Evolutionary conservation across 2,329 filamentous ascomycete species (phyloP), one percentile per base, ranked within the genome.

Genomic region (Botrytis pseudocinerea): DNA sequence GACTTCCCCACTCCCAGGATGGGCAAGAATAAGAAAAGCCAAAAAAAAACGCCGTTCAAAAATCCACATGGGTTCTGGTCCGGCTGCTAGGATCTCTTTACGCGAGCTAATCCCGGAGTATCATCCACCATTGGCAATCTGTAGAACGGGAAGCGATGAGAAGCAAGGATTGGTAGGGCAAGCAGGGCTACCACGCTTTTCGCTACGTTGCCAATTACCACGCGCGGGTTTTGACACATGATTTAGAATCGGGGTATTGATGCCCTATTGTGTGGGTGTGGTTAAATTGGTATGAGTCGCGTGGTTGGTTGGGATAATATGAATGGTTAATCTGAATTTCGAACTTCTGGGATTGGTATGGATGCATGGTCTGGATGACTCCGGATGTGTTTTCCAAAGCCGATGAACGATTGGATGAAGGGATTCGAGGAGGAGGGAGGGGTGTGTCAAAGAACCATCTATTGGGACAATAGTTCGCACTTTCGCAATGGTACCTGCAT

Each of bases 401-500:
- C 42, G 35, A 64, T 48, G n/a, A 35, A 35, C 46, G 42, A 46
- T 35, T 65, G 62, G 40, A 64, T 64, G 40, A 12, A 32, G 32
- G 62, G 25, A 4, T 65, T n/a, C 10, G 42, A 48, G 20, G 28
- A 65, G 20, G 20, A 9, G 10, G 12, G 22, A 9, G 10, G 10
- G 42, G 9, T 20, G n/a, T 28, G 25, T 16, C 48, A 25, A 8
- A 28, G 12, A 35, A 46, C 18, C 16, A n/a, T 48, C 18, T 25
- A 35, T 48, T 48, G 62, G 28, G 62, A 25, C 32, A 3, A 12
- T 22, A 28, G 42, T 25, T 5, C 7, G 35, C 7, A 22, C 7
- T 38, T 38, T 51, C 20, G n/a, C 40, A n/a, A 62, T 22, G 22
- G 63, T 66, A 66, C 63, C 44, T 66, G 63, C 63, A 66, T 66